phyloP scores from a whole-genome alignment of 2,329 filamentous ascomycete genomes.

The Chalaropsis ovoidea region DNA sequence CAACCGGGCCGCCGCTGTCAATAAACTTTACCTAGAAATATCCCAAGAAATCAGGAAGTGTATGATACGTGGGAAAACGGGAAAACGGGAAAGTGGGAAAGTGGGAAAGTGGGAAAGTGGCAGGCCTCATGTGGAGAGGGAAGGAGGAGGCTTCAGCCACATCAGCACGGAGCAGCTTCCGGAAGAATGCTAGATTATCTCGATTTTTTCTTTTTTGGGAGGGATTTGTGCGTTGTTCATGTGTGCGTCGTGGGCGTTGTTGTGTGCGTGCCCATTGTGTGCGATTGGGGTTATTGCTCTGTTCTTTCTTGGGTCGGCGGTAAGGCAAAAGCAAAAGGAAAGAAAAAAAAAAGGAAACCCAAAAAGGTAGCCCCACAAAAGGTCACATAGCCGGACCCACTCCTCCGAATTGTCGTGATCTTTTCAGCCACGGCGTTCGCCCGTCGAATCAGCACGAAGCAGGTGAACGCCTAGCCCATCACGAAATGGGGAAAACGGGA shows the following conservation, averaged over 20 bases:
- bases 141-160: conserved; percentile 1
- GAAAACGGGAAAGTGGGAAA: not conserved
- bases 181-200: not conserved
- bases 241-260: not conserved
- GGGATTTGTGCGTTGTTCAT: not conserved
- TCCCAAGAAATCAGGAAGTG: not conserved
- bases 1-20: not conserved
- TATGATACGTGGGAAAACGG: not conserved
- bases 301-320: not conserved
- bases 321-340: not conserved
- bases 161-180: not conserved
- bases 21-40: not conserved
- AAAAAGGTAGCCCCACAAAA: not conserved
- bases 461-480: not conserved
- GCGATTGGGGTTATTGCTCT: not conserved
- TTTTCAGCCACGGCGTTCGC: not conserved
- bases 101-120: not conserved
- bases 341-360: not conserved
- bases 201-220: not conserved
- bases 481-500: not conserved
- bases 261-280: not conserved
- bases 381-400: not conserved
- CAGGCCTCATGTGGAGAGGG: conserved; percentile 5
- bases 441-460: not conserved
- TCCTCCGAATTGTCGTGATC: not conserved